These are phyloP conservation scores for Avena insularis DNA, from an alignment of 176 grass and related monocot genomes.

Conservation along the genomic window DNA sequence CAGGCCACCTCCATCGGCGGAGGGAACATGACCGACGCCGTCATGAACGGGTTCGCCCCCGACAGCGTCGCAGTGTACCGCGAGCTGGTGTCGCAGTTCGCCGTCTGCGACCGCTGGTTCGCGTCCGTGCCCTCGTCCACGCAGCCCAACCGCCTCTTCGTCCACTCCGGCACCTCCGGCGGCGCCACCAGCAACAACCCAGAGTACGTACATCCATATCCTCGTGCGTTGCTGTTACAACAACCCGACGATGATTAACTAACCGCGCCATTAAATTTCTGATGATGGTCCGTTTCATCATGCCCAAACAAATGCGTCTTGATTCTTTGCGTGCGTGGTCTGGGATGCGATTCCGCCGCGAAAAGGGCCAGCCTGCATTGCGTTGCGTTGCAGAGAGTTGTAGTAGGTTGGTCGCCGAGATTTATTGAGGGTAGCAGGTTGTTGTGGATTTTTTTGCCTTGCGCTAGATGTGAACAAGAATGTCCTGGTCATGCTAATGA, in stretches of 20 bases:
- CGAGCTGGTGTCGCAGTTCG: conserved; percentile 82
- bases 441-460: neutral
- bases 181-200: conserved; percentile 89
- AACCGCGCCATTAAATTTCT: no score
- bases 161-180: conserved; percentile 85
- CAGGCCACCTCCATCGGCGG: conserved; percentile 74
- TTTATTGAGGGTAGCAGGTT: conserved; percentile 17
- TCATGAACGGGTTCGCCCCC: conserved; percentile 87
- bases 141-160: conserved; percentile 89
- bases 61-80: conserved; percentile 86
- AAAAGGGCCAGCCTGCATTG: neutral
- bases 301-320: conserved; percentile 2
- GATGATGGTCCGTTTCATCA: neutral
- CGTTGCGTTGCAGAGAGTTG: neutral
- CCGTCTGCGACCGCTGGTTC: conserved; percentile 94
- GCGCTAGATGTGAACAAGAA: conserved; percentile 17
- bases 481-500: neutral
- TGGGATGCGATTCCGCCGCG: neutral
- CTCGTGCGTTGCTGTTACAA: neutral
- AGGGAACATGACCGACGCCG: conserved; percentile 65
- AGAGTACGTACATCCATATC: conserved; percentile 4
- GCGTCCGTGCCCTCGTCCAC: conserved; percentile 90
- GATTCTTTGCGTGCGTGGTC: conserved; percentile 23
- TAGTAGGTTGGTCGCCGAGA: neutral
- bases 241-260: neutral